Evolutionary conservation across 2,329 filamentous ascomycete species (phyloP).

Genomic region (Xylariaceae sp.): DNA sequence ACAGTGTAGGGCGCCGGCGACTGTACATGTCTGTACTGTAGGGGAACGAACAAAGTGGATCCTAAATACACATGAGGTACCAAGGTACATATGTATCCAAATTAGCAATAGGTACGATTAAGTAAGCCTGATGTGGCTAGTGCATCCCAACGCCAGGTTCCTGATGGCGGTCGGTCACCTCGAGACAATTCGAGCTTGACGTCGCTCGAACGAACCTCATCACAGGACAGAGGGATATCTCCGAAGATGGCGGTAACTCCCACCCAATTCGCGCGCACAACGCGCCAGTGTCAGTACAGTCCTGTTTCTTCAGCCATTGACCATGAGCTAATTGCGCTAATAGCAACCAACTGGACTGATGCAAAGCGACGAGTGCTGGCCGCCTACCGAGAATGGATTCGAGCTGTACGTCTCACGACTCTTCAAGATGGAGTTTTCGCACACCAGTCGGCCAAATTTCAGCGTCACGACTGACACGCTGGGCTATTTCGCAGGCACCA

Average conservation of each 20-base stretch:
- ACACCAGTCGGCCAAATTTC: not conserved
- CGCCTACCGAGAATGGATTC: constrained; percentile 92
- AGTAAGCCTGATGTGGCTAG: constrained; percentile 24
- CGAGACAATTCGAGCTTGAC: constrained; percentile 25
- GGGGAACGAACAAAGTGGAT: too few species aligned
- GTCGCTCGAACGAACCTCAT: constrained; percentile 28
- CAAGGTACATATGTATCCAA: too few species aligned
- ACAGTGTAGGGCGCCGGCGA: too few species aligned
- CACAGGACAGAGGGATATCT: constrained; percentile 32
- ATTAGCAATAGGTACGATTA: constrained; percentile 9
- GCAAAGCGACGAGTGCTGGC: constrained; percentile 80
- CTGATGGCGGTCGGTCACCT: too few species aligned
- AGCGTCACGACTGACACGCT: constrained; percentile 11
- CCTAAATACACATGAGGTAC: too few species aligned
- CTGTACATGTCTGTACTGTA: too few species aligned
- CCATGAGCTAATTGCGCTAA: constrained; percentile 30
- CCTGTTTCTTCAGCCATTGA: constrained; percentile 1
- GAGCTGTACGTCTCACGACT: constrained; percentile 67
- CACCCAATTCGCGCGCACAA: constrained; percentile 81
- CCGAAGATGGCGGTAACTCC: constrained; percentile 80
- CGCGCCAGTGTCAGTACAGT: constrained; percentile 65
- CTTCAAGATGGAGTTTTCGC: too few species aligned
- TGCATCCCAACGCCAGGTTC: constrained; percentile 10
- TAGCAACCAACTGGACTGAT: constrained; percentile 85
- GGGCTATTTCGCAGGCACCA: constrained; percentile 60